These are phyloP conservation scores for Colletotrichum coccodes DNA, from an alignment of 2,329 filamentous ascomycete genomes.

Conservation along the genomic window DNA sequence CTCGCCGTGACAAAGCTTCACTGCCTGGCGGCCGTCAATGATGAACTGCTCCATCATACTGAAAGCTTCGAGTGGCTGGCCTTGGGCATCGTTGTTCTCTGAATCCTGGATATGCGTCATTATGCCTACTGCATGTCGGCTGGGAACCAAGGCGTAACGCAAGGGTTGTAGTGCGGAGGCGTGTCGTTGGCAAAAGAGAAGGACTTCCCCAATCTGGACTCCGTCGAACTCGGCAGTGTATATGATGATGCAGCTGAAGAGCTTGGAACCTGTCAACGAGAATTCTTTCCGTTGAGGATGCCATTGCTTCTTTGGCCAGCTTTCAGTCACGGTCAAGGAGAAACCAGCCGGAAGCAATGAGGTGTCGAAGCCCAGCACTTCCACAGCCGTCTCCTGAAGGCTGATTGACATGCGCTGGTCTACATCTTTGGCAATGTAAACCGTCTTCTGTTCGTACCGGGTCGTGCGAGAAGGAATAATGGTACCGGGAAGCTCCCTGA, in stretches of 20 bases:
- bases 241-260: neutral
- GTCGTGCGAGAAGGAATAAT: neutral
- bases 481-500: neutral
- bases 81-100: neutral
- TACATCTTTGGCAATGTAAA: conserved; percentile 6
- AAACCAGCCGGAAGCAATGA: neutral
- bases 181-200: conserved; percentile 1
- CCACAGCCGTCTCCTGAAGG: neutral
- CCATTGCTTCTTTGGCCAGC: neutral
- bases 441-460: neutral
- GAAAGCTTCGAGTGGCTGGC: neutral
- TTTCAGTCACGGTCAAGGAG: neutral
- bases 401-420: neutral
- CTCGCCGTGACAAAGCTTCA: neutral
- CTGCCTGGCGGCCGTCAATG: neutral
- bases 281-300: neutral
- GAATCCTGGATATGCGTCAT: neutral
- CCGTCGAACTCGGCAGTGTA: neutral
- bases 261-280: neutral
- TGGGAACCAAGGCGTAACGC: conserved; percentile 1
- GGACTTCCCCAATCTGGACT: neutral
- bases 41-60: conserved; percentile 7
- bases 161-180: neutral
- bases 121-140: neutral
- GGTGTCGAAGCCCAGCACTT: neutral